Evolutionary conservation across 2,329 filamentous ascomycete genomes (phyloP), one percentile per base, ranked within the genome.

Genomic region (Fusarium mundagurra): DNA sequence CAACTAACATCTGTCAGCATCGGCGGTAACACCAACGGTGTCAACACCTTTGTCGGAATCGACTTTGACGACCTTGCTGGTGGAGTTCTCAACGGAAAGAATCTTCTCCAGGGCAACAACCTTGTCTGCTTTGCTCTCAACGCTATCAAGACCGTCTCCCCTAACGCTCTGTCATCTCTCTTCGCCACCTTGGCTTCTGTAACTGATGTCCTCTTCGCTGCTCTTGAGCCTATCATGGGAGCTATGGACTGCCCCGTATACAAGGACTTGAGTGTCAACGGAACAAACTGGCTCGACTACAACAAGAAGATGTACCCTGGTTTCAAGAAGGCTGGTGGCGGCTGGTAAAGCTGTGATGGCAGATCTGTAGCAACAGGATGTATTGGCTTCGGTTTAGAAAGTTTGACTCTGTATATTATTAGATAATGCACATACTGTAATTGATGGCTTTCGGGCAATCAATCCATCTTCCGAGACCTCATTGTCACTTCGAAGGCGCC

Each of bases 1-100:
- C 2, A 13, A 7, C 59, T 71, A 59, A 72, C 20, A 17, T 9
- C 6, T 36, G 6, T 12, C 31, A 84, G 82, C 67, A 83, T 89
- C 22, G 88, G 88, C 16, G 88, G 88, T 16, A 90, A 90, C 72
- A 84, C 84, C 10, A 86, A 87, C 24, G 82, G 81, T 6, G 83
- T 86, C 29, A 86, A 89, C 79, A 86, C 83, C 29, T 90, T 89
- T 72, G 81, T 84, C 9, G 86, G 86, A 10, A 74, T 89, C 61
- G 79, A 86, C 69, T 39, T 86, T 5, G 65, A 70, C 5, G 79
- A 87, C 62, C 39, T 88, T 20, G 85, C 85, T 9, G 82, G 84
- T 27, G 85, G 85, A 43, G 77, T 88, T 2, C 83, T 85, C 69
- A 87, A 86, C 71, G 70, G 79, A 10, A 67, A 78, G 22, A 84